Base-by-base conservation (phyloP, 108 stramenopile species). In the Pseudonitzschia delicatissima region DNA sequence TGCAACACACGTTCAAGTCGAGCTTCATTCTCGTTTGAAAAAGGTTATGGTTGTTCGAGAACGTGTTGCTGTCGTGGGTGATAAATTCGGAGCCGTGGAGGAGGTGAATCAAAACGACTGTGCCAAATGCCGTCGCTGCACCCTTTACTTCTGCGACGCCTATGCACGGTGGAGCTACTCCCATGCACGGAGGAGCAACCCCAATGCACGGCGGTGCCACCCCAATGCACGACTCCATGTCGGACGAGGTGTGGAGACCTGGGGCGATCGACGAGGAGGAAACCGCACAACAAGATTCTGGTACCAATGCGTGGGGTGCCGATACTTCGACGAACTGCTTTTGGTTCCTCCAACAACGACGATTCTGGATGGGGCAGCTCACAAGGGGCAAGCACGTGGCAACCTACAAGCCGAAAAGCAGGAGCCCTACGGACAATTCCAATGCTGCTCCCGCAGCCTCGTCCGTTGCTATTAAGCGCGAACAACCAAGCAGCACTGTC, bases 31-130 rank as follows among this genome's bases (percentile, higher is more conserved):
- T 18, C 76, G 94, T 32, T 71, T 92, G 68, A 95, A 95, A 61
- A 95, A 95, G 73, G 91, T 95, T 44, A 88, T 90, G 87, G 94
- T 95, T 21, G 78, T 89, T 17, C 80, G 86, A 33, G 90, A 95
- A 50, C 77, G 87, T 39, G 94, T 95, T 28, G 82, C 76, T 62
- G 90, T 93, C 29, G 81, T 84, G 13, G 94, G 94, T 15, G 94
- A 95, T 70, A 95, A 95, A 63, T 95, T 86, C 71, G 94, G 94
- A 45, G 86, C 93, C 8, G 91, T 88, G 1, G 85, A 87, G 59
- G 79, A 85, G 34, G 51, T 62, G 29, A 82, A 71, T 45, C 66
- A 68, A 23, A 68, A 65, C 49, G 71, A 72, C 34, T n/a, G 36
- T 40, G 13, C 71, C 39, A 50, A 40, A 50, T 62, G 72, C 76